These are phyloP conservation scores for Coemansia sp. DNA, from an alignment of 192 early-diverging fungal genomes.

Conservation along the genomic window DNA sequence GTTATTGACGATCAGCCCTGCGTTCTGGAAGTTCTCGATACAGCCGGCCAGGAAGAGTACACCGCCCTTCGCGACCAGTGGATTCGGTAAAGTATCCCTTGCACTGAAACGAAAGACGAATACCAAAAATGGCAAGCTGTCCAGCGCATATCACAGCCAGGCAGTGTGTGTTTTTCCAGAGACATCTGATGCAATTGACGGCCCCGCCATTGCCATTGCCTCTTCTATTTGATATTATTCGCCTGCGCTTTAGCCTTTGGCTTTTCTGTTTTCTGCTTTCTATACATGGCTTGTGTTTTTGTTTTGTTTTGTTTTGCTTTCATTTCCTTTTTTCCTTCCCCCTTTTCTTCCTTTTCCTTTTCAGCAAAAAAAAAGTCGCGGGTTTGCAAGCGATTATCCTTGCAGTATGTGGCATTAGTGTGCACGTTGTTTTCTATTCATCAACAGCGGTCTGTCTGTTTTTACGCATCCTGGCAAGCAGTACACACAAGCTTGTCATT, in stretches of 20 bases:
- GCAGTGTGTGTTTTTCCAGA: too few relatives aligned
- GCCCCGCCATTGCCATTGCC: too few relatives aligned
- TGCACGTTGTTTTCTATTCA: background rate
- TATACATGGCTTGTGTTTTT: conserved; percentile 17
- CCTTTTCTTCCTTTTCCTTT: too few relatives aligned
- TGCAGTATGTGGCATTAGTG: background rate
- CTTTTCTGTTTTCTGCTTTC: background rate
- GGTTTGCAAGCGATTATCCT: background rate
- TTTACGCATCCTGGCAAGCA: background rate
- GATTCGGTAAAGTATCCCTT: conserved; percentile 59
- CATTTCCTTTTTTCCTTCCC: conserved; percentile 24
- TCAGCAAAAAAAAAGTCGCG: background rate
- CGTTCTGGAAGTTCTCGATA: conserved; percentile 96
- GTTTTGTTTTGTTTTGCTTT: conserved; percentile 2
- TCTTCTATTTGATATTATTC: too few relatives aligned
- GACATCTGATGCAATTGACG: too few relatives aligned
- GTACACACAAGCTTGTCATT: background rate
- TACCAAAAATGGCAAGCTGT: too few relatives aligned
- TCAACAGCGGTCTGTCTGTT: background rate
- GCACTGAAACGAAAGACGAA: background rate
- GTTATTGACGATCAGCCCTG: conserved; percentile 96
- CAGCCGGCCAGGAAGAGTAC: conserved; percentile 87
- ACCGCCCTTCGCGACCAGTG: conserved; percentile 77
- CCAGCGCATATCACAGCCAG: too few relatives aligned
- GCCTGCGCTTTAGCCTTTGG: too few relatives aligned